phyloP scores from a whole-genome alignment of 345 rosid species.

The Kernera saxatilis region DNA sequence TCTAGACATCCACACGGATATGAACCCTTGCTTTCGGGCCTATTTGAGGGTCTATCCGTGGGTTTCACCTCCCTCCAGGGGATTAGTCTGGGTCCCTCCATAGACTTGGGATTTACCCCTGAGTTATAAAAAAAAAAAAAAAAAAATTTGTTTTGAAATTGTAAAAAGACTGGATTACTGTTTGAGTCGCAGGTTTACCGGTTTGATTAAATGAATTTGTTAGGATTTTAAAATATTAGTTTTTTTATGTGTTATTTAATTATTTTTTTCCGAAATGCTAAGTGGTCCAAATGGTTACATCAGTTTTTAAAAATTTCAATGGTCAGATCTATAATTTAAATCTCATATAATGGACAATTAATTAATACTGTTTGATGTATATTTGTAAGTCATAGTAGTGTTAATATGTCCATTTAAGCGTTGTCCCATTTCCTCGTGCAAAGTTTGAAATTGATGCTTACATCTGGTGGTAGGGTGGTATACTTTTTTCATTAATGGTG shows the following conservation, averaged over 20 bases:
- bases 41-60: too few species aligned
- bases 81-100: too few species aligned
- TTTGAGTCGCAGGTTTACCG: background rate
- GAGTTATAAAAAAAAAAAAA: too few species aligned
- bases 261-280: background rate
- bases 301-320: background rate
- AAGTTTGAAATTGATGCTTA: background rate
- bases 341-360: background rate
- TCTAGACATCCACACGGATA: too few species aligned
- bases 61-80: too few species aligned
- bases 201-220: too few species aligned
- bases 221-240: background rate
- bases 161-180: too few species aligned
- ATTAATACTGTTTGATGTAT: background rate
- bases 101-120: too few species aligned
- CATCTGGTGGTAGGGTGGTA: background rate
- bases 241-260: too few species aligned
- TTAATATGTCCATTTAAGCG: background rate
- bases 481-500: background rate
- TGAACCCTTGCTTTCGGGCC: too few species aligned
- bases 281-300: background rate
- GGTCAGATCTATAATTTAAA: background rate
- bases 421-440: background rate
- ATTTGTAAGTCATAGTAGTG: background rate
- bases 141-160: too few species aligned